These are phyloP conservation scores for Apiospora malaysiana DNA, from an alignment of 2,329 filamentous ascomycete genomes.

Conservation along the genomic window DNA sequence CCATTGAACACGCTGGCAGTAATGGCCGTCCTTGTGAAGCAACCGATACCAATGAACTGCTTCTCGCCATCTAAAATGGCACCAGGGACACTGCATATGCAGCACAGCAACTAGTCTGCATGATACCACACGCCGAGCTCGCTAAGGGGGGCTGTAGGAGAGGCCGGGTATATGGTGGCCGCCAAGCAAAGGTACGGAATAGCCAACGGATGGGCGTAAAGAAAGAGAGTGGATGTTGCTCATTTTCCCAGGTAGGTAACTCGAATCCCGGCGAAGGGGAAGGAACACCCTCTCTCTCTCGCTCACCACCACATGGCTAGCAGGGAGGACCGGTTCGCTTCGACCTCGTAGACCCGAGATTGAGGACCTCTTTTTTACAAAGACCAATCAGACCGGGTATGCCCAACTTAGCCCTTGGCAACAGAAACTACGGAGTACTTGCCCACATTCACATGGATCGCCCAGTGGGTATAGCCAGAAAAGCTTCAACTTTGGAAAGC, in stretches of 20 bases:
- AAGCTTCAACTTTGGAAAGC: background rate
- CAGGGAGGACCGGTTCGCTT: background rate
- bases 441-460: constrained; percentile 1
- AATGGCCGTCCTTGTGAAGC: background rate
- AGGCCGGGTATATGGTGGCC: background rate
- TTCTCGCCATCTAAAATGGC: background rate
- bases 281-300: background rate
- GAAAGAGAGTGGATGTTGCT: background rate
- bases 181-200: background rate
- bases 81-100: background rate
- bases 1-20: background rate
- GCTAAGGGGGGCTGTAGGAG: background rate
- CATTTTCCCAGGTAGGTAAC: background rate
- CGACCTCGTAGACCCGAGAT: constrained; percentile 7
- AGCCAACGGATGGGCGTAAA: background rate
- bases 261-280: background rate
- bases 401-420: background rate
- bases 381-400: background rate
- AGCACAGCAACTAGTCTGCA: background rate
- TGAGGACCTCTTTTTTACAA: background rate
- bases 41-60: background rate
- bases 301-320: constrained; percentile 1
- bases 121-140: background rate
- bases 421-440: background rate
- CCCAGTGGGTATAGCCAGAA: background rate